Evolutionary conservation across 2,329 filamentous ascomycete species (phyloP).

Genomic region (Colletotrichum brevisporum): DNA sequence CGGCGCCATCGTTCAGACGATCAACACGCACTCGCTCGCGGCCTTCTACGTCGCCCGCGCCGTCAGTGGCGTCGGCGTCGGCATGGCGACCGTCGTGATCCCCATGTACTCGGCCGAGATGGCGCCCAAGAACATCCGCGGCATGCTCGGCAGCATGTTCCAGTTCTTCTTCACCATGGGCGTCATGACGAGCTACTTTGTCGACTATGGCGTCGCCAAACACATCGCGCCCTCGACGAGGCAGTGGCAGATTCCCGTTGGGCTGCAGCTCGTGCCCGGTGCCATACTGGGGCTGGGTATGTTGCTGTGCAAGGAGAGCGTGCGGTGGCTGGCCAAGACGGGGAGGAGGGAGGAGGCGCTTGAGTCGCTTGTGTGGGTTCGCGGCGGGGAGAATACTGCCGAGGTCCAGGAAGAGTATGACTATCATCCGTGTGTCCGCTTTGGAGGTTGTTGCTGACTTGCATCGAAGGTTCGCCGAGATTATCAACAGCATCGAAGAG

Average conservation of each 20-base stretch:
- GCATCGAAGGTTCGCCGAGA: slow-evolving; percentile 54
- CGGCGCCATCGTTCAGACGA: slow-evolving; percentile 56
- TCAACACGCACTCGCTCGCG: slow-evolving; percentile 54
- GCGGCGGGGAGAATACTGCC: slow-evolving; percentile 57
- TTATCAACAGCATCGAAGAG: slow-evolving; percentile 61
- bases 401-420: slow-evolving; percentile 53
- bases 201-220: slow-evolving; percentile 60
- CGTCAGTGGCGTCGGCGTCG: slow-evolving; percentile 53
- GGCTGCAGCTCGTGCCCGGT: slow-evolving; percentile 62
- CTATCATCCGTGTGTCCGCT: neutral
- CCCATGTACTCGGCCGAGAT: slow-evolving; percentile 62
- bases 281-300: slow-evolving; percentile 63
- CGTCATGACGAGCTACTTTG: slow-evolving; percentile 58
- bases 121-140: slow-evolving; percentile 62
- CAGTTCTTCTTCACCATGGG: slow-evolving; percentile 61
- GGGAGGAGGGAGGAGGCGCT: slow-evolving; percentile 61
- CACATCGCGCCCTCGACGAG: slow-evolving; percentile 53
- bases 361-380: slow-evolving; percentile 64
- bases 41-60: slow-evolving; percentile 56
- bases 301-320: slow-evolving; percentile 63
- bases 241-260: slow-evolving; percentile 66
- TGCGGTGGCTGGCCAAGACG: slow-evolving; percentile 61
- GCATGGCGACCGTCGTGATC: slow-evolving; percentile 58
- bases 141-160: slow-evolving; percentile 58
- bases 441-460: neutral